Evolutionary conservation across 2,329 filamentous ascomycete species (phyloP), one percentile per base, ranked within the genome.

Genomic region (Sporothrix phasma): DNA sequence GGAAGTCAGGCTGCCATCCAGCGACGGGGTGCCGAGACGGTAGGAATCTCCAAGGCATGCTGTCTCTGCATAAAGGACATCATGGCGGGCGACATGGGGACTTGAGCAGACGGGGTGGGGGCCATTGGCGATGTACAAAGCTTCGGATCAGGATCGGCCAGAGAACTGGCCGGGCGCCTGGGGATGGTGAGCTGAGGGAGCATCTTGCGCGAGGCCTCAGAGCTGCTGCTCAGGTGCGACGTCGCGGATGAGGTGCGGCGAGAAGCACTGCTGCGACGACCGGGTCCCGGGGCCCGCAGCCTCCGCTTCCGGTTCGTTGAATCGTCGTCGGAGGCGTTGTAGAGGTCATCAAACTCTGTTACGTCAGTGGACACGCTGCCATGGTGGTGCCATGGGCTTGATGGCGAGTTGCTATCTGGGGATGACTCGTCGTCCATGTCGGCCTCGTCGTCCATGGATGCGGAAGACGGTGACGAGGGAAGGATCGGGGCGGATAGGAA

Each of bases 1-100:
- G 2, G 92, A 96, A 8, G 86, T 88, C 70, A 94, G 77, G 75
- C 91, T 96, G 24, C 92, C 92, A 76, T 96, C 92, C 3, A 96
- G 80, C 4, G 93, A 97, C 3, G 93, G 93, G 92, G 88, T 5
- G 90, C 88, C 63, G 90, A 92, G 34, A 86, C 83, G 41, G 85
- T 87, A 1, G 91, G 91, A 3, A 93, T 81, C 56, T 85, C 82
- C 24, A 86, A 81, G 31, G 84, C 72, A 66, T 85, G 84, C 69
- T 85, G 83, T 66, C 79, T 75, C 60, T 81, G 82, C 73, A 96
- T 85, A 71, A 89, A 87, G 11, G 85, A 86, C 69, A 93, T 80
- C 64, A 88, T 84, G 19, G 85, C 85, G 3, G 89, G 89, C 4
- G 89, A 92, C 76, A 95, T 88, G 64, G 87, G 83, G 24, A 94